phyloP scores from a whole-genome alignment of 306 rosid species.

The Hylodesmum podocarpum region DNA sequence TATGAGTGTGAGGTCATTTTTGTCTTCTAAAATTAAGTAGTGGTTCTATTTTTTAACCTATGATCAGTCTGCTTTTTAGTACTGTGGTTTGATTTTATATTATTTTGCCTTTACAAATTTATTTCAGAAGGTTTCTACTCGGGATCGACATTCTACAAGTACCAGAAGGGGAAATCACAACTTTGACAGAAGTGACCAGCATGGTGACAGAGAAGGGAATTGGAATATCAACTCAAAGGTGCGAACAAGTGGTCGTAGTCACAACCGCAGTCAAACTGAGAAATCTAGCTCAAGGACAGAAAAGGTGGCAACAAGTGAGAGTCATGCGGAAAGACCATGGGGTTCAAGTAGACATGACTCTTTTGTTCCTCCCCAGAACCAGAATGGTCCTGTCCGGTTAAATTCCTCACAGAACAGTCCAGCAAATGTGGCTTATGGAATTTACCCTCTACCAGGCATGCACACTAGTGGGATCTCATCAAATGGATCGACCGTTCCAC shows the following conservation, averaged over 20 bases:
- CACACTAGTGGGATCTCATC: constrained; percentile 55
- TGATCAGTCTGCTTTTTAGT: neutral
- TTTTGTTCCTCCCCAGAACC: constrained; percentile 48
- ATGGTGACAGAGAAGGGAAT: constrained; percentile 74
- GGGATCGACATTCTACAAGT: constrained; percentile 62
- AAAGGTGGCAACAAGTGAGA: constrained; percentile 54
- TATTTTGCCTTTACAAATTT: constrained; percentile 1
- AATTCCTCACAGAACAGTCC: constrained; percentile 47
- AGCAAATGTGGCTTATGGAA: constrained; percentile 58
- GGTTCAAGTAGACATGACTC: constrained; percentile 63
- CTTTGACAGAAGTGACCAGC: constrained; percentile 66
- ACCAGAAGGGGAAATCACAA: constrained; percentile 64
- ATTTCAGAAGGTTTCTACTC: constrained; percentile 60
- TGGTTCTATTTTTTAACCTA: neutral
- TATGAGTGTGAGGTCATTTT: neutral
- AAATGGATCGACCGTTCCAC: constrained; percentile 61
- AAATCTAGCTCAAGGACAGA: constrained; percentile 55
- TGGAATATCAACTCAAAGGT: constrained; percentile 63
- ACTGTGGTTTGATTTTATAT: neutral
- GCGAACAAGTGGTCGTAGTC: constrained; percentile 58
- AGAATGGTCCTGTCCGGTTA: constrained; percentile 57
- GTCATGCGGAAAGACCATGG: constrained; percentile 64
- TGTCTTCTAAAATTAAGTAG: neutral
- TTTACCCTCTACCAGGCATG: constrained; percentile 59
- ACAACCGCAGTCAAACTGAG: constrained; percentile 58